phyloP scores from a whole-genome alignment of 768 basidiomycete genomes.

The Filobasidium floriforme region DNA sequence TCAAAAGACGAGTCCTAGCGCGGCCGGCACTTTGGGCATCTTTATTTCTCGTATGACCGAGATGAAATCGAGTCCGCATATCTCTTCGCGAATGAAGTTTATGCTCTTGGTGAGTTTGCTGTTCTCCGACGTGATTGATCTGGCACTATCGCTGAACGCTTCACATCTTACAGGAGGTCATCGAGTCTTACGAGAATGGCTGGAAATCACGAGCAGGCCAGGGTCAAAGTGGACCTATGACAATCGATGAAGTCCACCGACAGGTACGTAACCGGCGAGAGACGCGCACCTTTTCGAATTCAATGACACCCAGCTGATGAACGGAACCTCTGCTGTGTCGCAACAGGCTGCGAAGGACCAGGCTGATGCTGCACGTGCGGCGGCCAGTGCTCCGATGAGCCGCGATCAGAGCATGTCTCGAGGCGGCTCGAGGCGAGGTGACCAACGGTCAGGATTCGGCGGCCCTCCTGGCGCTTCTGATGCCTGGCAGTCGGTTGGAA shows the following conservation, averaged over 20 bases:
- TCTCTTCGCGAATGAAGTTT: constrained; percentile 81
- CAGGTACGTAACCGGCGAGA: constrained; percentile 55
- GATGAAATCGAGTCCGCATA: constrained; percentile 63
- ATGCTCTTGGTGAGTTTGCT: constrained; percentile 76
- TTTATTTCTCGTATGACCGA: constrained; percentile 88
- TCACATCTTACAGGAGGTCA: constrained; percentile 60
- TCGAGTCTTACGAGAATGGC: constrained; percentile 74
- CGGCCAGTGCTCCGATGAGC: constrained; percentile 24
- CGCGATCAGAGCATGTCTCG: constrained; percentile 56
- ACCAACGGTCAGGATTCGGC: constrained; percentile 52
- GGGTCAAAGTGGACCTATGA: constrained; percentile 66
- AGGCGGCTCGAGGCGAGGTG: constrained; percentile 80
- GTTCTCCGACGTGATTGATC: not conserved
- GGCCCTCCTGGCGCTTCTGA: constrained; percentile 61
- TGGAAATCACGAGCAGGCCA: constrained; percentile 63
- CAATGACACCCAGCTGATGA: not conserved
- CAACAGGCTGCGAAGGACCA: constrained; percentile 2
- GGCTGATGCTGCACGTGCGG: constrained; percentile 23
- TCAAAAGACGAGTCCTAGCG: constrained; percentile 72
- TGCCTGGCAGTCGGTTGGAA: constrained; percentile 73
- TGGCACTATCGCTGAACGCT: not conserved
- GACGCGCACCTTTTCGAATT: not conserved
- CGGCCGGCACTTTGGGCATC: constrained; percentile 60
- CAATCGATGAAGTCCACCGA: constrained; percentile 81
- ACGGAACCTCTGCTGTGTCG: not conserved